Evolutionary conservation across 2,329 filamentous ascomycete genomes (phyloP).

Genomic region (Canariomyces notabilis): DNA sequence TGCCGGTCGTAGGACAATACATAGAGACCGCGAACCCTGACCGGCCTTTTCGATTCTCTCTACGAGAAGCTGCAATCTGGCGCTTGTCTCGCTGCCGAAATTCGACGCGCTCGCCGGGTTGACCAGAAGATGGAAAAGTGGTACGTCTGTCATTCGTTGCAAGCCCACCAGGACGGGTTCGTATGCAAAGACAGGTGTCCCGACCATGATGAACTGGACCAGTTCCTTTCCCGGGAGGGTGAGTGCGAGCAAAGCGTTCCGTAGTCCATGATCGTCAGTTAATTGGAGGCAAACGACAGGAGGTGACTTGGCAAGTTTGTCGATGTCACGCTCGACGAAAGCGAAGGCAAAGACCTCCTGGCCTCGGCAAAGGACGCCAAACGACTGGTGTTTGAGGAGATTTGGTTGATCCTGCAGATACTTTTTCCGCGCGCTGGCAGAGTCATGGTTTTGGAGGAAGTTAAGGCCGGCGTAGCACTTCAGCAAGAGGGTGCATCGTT

Average conservation of each 20-base stretch:
- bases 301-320: constrained; percentile 37
- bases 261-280: constrained; percentile 39
- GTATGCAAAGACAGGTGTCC: constrained; percentile 64
- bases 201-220: constrained; percentile 51
- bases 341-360: constrained; percentile 56
- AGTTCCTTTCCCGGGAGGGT: constrained; percentile 21
- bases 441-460: constrained; percentile 32
- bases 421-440: constrained; percentile 34
- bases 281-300: constrained; percentile 51
- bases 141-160: constrained; percentile 50
- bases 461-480: constrained; percentile 39
- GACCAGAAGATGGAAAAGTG: constrained; percentile 51
- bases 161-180: constrained; percentile 60
- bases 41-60: not conserved
- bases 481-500: constrained; percentile 38
- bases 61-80: not conserved
- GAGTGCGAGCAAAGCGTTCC: constrained; percentile 43
- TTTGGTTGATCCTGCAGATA: constrained; percentile 43
- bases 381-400: constrained; percentile 54
- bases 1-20: not conserved
- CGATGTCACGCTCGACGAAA: constrained; percentile 47
- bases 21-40: not conserved
- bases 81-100: constrained; percentile 10
- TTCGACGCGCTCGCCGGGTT: constrained; percentile 16
- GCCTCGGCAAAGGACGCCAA: constrained; percentile 55